A percentile compares a stretch with the other conserved stretches of the same genome.
Conservation (phyloP, 73 alveolate species). For the Paramecium pentaurelia region DNA sequence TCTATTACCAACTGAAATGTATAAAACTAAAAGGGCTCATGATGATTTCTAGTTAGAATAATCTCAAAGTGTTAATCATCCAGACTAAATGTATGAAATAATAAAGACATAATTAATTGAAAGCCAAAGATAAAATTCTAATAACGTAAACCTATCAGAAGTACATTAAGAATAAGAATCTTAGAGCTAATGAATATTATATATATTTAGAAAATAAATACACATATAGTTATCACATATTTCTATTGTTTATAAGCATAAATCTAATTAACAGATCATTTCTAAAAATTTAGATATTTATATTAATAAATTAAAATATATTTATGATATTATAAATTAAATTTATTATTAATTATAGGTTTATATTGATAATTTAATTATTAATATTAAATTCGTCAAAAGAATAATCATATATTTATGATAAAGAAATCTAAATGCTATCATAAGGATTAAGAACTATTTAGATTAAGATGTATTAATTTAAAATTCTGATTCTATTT, state of each 20-base stretch:
- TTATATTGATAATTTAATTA: background rate
- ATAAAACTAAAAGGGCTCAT: background rate
- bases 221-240: background rate
- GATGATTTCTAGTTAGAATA: background rate
- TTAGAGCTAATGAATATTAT: background rate
- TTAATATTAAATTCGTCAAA: background rate
- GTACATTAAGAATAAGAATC: background rate
- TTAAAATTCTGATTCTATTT: background rate
- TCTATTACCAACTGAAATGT: background rate
- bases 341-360: background rate
- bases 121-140: background rate
- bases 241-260: background rate
- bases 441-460: background rate
- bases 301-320: background rate
- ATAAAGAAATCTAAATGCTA: too few relatives aligned
- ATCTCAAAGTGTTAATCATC: constrained; percentile 7
- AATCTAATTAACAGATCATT: background rate
- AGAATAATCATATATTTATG: too few relatives aligned
- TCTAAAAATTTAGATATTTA: background rate
- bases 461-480: background rate
- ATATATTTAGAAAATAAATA: background rate
- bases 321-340: background rate
- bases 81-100: constrained; percentile 17
- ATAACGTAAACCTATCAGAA: background rate
- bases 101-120: background rate